Evolutionary conservation across 2,329 filamentous ascomycete species (phyloP).

Genomic region (Fusarium fracticaudum): DNA sequence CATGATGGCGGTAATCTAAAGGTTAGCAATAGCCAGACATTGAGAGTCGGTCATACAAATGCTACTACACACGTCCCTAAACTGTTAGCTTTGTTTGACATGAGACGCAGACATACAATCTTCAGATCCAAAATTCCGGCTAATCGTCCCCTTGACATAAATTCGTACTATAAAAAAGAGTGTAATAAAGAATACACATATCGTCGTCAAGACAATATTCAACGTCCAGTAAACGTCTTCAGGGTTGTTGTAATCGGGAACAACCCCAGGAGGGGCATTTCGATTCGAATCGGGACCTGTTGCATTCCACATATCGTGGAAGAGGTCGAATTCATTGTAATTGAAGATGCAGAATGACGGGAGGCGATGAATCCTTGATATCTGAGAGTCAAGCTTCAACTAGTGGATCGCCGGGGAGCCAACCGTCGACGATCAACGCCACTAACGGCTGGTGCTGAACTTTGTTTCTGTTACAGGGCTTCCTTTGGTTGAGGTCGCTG

Average conservation of each 20-base stretch:
- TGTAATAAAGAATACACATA: slow-evolving; percentile 17
- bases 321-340: neutral
- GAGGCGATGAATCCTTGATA: neutral
- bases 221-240: slow-evolving; percentile 35
- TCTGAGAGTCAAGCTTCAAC: neutral
- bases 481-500: neutral
- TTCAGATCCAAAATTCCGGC: slow-evolving; percentile 14
- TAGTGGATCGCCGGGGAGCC: neutral
- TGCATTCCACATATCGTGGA: slow-evolving; percentile 36
- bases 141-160: slow-evolving; percentile 29
- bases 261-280: slow-evolving; percentile 30
- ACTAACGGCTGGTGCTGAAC: slow-evolving; percentile 17
- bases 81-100: neutral
- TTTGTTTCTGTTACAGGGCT: neutral
- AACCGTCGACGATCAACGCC: slow-evolving; percentile 10
- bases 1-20: slow-evolving; percentile 10
- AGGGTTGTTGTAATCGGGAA: slow-evolving; percentile 25
- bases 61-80: slow-evolving; percentile 31
- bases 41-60: slow-evolving; percentile 14
- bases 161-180: slow-evolving; percentile 27
- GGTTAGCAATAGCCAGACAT: neutral
- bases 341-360: neutral
- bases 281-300: slow-evolving; percentile 40
- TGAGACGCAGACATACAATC: slow-evolving; percentile 22
- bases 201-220: slow-evolving; percentile 18